Percentiles rank a stretch among this genome's conserved stretches.
Conservation (phyloP, 257 asterid species). For the Perilla frutescens region DNA sequence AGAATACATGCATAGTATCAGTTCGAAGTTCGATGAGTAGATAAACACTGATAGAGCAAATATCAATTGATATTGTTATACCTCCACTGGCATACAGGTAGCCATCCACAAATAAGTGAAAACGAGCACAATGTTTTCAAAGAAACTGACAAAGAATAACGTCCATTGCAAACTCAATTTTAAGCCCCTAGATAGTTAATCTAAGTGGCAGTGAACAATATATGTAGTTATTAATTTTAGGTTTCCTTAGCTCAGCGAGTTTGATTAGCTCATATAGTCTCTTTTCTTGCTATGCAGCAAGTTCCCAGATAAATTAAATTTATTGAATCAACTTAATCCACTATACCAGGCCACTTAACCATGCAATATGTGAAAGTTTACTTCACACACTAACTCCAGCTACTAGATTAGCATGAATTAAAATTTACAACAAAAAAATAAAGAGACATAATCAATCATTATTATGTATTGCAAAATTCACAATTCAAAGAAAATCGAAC, state of each 20-base stretch:
- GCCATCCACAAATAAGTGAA: constrained; percentile 20
- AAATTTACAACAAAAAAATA: no score
- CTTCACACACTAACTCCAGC: no score
- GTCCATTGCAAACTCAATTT: not conserved
- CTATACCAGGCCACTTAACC: not conserved
- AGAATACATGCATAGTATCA: not conserved
- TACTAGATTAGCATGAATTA: no score
- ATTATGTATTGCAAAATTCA: no score
- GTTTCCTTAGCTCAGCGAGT: not conserved
- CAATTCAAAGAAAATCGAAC: no score
- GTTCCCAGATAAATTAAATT: not conserved
- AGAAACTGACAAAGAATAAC: constrained; percentile 21
- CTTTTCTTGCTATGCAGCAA: not conserved
- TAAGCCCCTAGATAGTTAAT: not conserved
- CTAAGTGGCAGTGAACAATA: constrained; percentile 2
- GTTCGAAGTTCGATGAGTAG: not conserved
- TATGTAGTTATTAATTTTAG: not conserved
- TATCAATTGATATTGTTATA: constrained; percentile 9
- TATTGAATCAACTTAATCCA: constrained; percentile 10
- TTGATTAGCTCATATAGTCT: not conserved
- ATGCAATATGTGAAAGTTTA: no score
- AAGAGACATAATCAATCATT: no score
- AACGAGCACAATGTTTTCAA: constrained; percentile 8
- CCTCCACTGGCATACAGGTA: constrained; percentile 11
- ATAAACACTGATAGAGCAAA: not conserved